phyloP scores from a whole-genome alignment of 768 basidiomycete genomes.

The Strobilomyces confusus region DNA sequence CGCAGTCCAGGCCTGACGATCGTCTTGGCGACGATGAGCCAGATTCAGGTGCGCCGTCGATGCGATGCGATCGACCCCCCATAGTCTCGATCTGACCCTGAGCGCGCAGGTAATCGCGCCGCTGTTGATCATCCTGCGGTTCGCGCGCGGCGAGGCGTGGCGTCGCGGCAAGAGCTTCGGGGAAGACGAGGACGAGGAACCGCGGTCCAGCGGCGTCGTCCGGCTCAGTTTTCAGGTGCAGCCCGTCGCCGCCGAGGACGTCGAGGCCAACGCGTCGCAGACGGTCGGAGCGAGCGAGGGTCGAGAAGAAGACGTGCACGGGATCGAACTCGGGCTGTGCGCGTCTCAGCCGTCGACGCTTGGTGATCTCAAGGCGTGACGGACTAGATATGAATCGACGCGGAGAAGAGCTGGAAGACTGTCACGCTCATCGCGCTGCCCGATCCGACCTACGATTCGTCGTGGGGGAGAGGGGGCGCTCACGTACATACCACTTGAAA shows the following conservation, averaged over 20 bases:
- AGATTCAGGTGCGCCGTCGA: conserved; percentile 18
- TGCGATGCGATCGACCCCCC: not conserved
- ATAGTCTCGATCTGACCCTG: too few relatives aligned
- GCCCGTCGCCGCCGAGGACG: not conserved
- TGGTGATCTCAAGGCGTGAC: conserved; percentile 3
- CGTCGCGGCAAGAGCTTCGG: not conserved
- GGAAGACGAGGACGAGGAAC: not conserved
- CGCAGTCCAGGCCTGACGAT: conserved; percentile 15
- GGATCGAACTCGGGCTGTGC: conserved; percentile 12
- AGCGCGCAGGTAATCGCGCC: conserved; percentile 26
- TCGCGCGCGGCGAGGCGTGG: conserved; percentile 22
- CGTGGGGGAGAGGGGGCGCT: not conserved
- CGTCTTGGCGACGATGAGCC: conserved; percentile 21
- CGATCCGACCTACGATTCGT: not conserved
- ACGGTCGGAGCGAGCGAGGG: conserved; percentile 1
- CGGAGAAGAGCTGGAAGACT: not conserved
- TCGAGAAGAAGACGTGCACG: not conserved
- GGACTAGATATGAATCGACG: not conserved
- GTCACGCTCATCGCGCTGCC: too few relatives aligned
- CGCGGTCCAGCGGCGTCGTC: not conserved
- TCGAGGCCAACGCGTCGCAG: conserved; percentile 8
- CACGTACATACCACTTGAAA: not conserved
- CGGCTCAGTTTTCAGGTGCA: conserved; percentile 7
- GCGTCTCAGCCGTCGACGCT: conserved; percentile 3
- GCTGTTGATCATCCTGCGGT: conserved; percentile 25